Evolutionary conservation across 768 basidiomycete genomes (phyloP), one percentile per base, ranked within the genome.

Genomic region (Hericium coralloides): DNA sequence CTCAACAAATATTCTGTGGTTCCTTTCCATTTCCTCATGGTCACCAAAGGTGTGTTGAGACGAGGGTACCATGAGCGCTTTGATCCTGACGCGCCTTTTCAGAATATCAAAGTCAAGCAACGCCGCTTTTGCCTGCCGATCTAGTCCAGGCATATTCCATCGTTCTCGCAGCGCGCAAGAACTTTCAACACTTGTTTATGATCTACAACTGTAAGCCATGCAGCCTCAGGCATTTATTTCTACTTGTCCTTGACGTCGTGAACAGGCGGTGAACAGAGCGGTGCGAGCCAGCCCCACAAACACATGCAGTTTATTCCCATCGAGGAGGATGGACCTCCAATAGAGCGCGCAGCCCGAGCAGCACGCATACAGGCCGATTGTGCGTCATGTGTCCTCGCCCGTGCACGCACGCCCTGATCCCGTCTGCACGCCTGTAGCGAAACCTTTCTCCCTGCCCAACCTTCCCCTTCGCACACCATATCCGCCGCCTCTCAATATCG

Each of bases 271-370:
- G 76, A 81, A 26, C 74, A 76, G 55, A 91, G 89, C 57, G 93
- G 93, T 25, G 92, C 94, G 12, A 93, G 91, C 67, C 94, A 97
- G 71, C 75, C 79, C 2, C 92, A 95, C 72, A 92, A 95, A 65
- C 94, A 97, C 67, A 62, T 95, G n/a, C 93, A 95, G 68, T 85
- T 95, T 60, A 70, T 95, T 37, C 85, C 90, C 37, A 66, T 82
- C 17, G 78, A 79, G 10, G 73, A 76, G 36, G 78, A 79, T 38
- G 87, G 83, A 1, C 87, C 89, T 14, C 94, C 94, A 0, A 76
- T 94, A 23, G 93, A 95, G 69, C 73, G 69, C 55, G 74, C 92
- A 53, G 85, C 89, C 4, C 76, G 75, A 62, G 70, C 72, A 18
- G 73, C 79, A 10, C 75, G 72, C 15, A 68, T 92, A 49, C 85